Percentiles rank a stretch among this genome's conserved stretches.
Evolutionary conservation across 78 protist species (phyloP).

Genomic region (Planoprotostelium fungivorum): DNA sequence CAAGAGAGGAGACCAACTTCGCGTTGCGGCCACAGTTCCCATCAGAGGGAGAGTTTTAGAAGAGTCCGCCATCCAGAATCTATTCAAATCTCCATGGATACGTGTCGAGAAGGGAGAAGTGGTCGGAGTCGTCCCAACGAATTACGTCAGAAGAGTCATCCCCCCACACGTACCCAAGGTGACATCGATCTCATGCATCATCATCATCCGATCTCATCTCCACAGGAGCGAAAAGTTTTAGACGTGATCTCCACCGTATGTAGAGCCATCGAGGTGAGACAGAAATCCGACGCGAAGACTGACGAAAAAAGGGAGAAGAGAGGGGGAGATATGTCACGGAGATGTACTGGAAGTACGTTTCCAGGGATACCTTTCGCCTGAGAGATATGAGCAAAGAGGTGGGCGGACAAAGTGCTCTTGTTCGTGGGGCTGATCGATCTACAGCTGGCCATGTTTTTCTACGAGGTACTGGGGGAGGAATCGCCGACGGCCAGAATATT

Average conservation of each 20-base stretch:
- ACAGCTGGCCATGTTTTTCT: conserved; percentile 13
- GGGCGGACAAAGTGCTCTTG: too few relatives aligned
- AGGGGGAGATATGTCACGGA: background rate
- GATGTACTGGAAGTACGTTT: background rate
- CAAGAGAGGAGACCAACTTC: background rate
- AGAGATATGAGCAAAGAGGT: background rate
- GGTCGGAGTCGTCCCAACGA: background rate
- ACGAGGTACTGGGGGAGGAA: conserved; percentile 26
- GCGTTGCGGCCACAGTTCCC: background rate
- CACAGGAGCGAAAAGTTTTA: background rate
- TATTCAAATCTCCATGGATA: background rate
- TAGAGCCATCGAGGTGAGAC: background rate
- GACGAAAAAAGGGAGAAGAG: background rate
- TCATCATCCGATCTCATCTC: background rate
- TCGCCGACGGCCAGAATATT: conserved; percentile 9
- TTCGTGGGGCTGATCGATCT: too few relatives aligned
- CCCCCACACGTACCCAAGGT: background rate
- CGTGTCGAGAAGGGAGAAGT: background rate
- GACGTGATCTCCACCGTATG: background rate
- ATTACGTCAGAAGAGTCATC: background rate
- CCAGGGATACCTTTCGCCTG: background rate
- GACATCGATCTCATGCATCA: background rate
- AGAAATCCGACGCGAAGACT: background rate
- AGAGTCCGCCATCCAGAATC: background rate
- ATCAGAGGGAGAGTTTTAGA: background rate